Conservation (phyloP, 1,139 yeast species). For the Ogataea hybrid region DNA sequence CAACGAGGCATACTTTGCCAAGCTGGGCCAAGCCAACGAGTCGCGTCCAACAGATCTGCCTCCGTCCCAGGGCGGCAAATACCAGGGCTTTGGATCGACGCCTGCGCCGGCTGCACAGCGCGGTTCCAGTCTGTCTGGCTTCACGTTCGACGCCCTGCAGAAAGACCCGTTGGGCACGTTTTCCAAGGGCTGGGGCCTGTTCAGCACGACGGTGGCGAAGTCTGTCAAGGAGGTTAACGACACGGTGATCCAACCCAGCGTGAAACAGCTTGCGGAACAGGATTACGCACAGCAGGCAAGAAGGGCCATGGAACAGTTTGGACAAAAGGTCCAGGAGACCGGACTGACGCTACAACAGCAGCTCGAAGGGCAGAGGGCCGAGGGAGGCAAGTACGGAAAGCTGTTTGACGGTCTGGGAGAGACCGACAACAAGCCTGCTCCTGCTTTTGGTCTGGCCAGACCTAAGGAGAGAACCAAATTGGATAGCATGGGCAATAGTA, state of each 20-base stretch:
- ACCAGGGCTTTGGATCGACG: conserved; percentile 85
- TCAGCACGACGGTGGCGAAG: conserved; percentile 78
- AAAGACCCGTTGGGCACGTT: conserved; percentile 86
- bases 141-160: conserved; percentile 75
- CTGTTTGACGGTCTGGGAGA: conserved; percentile 53
- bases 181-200: conserved; percentile 91
- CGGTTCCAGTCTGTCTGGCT: conserved; percentile 46
- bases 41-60: conserved; percentile 75
- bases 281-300: conserved; percentile 80
- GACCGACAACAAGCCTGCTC: conserved; percentile 39
- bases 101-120: conserved; percentile 43
- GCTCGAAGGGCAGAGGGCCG: conserved; percentile 20
- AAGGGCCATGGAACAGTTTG: conserved; percentile 93
- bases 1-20: conserved; percentile 81
- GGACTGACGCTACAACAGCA: conserved; percentile 64
- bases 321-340: conserved; percentile 89
- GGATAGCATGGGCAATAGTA: conserved; percentile 47
- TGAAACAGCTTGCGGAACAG: conserved; percentile 76
- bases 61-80: conserved; percentile 94
- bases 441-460: conserved; percentile 68
- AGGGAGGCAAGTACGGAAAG: conserved; percentile 43
- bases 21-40: conserved; percentile 70
- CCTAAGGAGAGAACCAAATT: conserved; percentile 61
- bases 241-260: conserved; percentile 82
- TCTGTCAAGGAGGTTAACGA: conserved; percentile 86